phyloP scores from a whole-genome alignment of 2,329 filamentous ascomycete species.

The Colletotrichum liriopes region DNA sequence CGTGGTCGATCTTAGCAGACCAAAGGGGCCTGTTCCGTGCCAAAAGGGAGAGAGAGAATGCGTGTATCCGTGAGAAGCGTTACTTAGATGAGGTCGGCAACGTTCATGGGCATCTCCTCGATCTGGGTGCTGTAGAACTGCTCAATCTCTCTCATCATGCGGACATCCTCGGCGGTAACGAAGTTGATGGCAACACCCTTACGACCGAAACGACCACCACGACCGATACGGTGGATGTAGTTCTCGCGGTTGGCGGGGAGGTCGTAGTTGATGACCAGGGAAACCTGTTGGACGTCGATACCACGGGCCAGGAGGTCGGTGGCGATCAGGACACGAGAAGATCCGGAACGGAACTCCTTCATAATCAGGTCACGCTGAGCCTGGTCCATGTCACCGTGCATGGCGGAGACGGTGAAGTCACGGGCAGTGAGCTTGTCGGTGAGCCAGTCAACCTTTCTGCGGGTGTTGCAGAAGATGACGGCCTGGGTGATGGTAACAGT shows the following conservation, averaged over 20 bases:
- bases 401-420: slow-evolving; percentile 99
- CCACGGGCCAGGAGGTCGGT: slow-evolving; percentile 98
- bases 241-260: slow-evolving; percentile 99
- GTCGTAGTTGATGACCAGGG: slow-evolving; percentile 99
- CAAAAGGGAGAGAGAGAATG: slow-evolving; percentile 36
- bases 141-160: slow-evolving; percentile 99
- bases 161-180: slow-evolving; percentile 98
- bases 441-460: slow-evolving; percentile 99
- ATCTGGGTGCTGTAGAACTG: slow-evolving; percentile 99
- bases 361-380: slow-evolving; percentile 98
- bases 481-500: slow-evolving; percentile 99
- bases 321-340: slow-evolving; percentile 97
- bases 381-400: slow-evolving; percentile 99
- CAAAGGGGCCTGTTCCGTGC: slow-evolving; percentile 38
- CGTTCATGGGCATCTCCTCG: slow-evolving; percentile 99
- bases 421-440: slow-evolving; percentile 98
- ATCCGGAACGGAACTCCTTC: slow-evolving; percentile 99
- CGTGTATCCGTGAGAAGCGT: slow-evolving; percentile 37
- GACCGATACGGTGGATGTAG: slow-evolving; percentile 99
- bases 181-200: slow-evolving; percentile 99
- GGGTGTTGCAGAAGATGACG: slow-evolving; percentile 99
- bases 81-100: slow-evolving; percentile 80
- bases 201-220: slow-evolving; percentile 99
- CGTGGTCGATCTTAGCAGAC: slow-evolving; percentile 39
- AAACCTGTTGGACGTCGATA: slow-evolving; percentile 99